phyloP scores from a whole-genome alignment of 2,329 filamentous ascomycete genomes.

The Alternaria brassicicola region DNA sequence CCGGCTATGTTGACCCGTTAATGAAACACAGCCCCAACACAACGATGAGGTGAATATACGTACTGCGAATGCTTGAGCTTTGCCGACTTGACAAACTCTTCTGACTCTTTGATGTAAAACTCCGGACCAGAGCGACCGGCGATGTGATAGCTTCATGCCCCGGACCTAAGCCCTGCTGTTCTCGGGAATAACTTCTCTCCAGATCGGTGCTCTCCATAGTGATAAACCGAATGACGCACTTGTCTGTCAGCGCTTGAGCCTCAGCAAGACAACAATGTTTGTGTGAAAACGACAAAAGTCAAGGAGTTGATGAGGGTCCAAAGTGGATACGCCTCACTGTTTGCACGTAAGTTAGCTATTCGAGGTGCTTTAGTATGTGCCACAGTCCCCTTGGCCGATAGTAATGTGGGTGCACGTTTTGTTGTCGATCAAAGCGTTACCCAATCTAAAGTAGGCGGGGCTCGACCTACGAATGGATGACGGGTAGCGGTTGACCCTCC shows the following conservation, averaged over 20 bases:
- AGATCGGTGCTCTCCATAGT: conserved; percentile 34
- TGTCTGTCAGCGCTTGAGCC: background rate
- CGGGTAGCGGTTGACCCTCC: conserved; percentile 8
- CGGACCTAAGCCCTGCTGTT: conserved; percentile 37
- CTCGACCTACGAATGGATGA: conserved; percentile 16
- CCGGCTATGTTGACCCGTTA: conserved; percentile 18
- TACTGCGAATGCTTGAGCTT: conserved; percentile 25
- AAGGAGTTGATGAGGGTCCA: background rate
- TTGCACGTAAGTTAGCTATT: conserved; percentile 13
- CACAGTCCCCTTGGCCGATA: background rate
- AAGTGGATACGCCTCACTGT: conserved; percentile 8
- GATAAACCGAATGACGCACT: conserved; percentile 16
- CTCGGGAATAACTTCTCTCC: conserved; percentile 44
- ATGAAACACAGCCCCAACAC: background rate
- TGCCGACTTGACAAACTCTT: conserved; percentile 17
- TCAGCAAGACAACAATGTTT: background rate
- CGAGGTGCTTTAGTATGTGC: conserved; percentile 12
- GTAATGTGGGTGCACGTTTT: conserved; percentile 10
- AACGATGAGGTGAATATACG: background rate
- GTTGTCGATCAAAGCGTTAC: conserved; percentile 15
- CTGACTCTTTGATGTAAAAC: conserved; percentile 33
- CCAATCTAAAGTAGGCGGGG: conserved; percentile 17
- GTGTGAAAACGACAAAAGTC: conserved; percentile 4
- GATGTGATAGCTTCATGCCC: conserved; percentile 33
- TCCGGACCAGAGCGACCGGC: conserved; percentile 37